phyloP scores from a whole-genome alignment of 805 yeast species.

The Suhomyces emberorum region DNA sequence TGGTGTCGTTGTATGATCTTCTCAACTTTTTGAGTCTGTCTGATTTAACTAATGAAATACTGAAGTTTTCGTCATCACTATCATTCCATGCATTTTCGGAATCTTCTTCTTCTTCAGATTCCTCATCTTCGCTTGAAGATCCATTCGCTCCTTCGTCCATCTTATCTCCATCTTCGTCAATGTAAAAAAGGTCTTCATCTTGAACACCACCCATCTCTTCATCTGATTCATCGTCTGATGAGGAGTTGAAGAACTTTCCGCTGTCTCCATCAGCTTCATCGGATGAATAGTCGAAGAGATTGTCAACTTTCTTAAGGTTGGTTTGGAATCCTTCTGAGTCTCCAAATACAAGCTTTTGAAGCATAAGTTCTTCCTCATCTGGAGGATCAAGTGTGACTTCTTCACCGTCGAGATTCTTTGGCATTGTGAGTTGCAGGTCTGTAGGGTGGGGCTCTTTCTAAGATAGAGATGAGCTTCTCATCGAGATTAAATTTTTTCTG shows the following conservation, averaged over 20 bases:
- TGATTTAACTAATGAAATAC: constrained; percentile 55
- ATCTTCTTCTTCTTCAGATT: constrained; percentile 54
- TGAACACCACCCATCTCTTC: constrained; percentile 31
- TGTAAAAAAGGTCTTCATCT: constrained; percentile 40
- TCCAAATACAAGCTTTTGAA: constrained; percentile 88
- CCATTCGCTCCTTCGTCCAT: constrained; percentile 15
- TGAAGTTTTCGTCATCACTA: constrained; percentile 80
- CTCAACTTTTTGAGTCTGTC: constrained; percentile 73
- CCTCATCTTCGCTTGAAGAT: constrained; percentile 33
- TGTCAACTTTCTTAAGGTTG: constrained; percentile 59
- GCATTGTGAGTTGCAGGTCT: constrained; percentile 10
- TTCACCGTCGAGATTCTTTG: constrained; percentile 12
- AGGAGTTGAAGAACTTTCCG: constrained; percentile 10
- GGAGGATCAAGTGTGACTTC: constrained; percentile 56
- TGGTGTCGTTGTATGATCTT: constrained; percentile 49
- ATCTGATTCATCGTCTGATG: constrained; percentile 15
- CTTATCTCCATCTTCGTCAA: constrained; percentile 43
- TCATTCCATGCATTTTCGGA: constrained; percentile 93
- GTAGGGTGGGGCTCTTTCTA: too few species aligned
- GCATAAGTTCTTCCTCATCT: constrained; percentile 74
- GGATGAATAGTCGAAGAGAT: constrained; percentile 47
- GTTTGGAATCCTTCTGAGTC: constrained; percentile 71
- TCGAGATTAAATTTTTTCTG: background rate
- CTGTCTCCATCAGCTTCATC: constrained; percentile 33
- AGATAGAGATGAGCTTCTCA: background rate